Base-by-base conservation (phyloP, 2,329 filamentous ascomycete genomes). In the Claviceps pusilla region DNA sequence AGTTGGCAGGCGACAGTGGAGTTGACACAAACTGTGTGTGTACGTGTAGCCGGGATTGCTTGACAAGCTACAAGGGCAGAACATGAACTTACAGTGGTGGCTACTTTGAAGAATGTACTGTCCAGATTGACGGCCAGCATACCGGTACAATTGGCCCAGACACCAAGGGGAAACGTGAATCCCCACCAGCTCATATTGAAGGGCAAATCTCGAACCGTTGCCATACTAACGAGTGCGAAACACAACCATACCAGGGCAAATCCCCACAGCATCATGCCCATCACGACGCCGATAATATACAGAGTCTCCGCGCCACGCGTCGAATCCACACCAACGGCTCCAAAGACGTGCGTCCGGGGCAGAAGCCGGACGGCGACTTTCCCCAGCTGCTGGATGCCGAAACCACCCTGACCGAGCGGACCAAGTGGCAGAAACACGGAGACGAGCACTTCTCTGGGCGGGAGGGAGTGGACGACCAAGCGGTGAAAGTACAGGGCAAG, bases 401-500 rank as follows among this genome's bases (percentile, higher is more conserved):
- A 87, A 1, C 79, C 81, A 14, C 82, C 83, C 64, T 84, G 80
- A 0, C 83, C 83, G 0, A 86, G 67, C 0, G 83, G 82, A 0
- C 84, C 82, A 0, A 87, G 71, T 0, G 84, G 83, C 0, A 87
- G 68, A 59, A 87, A 84, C 7, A 80, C 77, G 2, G 78, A 83
- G 10, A 86, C 82, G 47, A 87, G 82, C 54, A 82, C 78, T 62
- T 86, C 84, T 50, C 77, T 73, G 1, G 82, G 77, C 0, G 83
- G 83, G 14, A 87, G 72, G 43, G 81, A 80, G 66, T 87, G 78
- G 3, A 87, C 65, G 4, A 79, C 80, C 10, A 88, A 71, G 11
- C 84, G 80, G 56, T 84, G 79, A 62, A 85, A 86, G 66, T 87
- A 88, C 42, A 87, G 76, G 11, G 79, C 79, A 31, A 87, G 69